Evolutionary conservation across 306 rosid genomes (phyloP).

Genomic region (Fragaria vesca): DNA sequence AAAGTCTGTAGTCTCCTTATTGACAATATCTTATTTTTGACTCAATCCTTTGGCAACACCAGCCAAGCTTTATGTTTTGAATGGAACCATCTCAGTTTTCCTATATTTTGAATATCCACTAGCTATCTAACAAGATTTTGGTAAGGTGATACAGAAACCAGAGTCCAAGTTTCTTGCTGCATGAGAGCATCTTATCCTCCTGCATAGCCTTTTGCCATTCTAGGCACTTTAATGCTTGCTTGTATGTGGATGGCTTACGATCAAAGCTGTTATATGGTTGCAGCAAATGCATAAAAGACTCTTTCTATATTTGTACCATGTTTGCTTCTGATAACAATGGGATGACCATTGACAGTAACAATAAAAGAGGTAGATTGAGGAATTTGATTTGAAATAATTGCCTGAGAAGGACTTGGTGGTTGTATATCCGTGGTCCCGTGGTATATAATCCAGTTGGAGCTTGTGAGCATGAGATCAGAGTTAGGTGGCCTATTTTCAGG

Average conservation of each 20-base stretch:
- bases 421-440: background rate
- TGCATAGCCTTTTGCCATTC: background rate
- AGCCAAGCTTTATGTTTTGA: background rate
- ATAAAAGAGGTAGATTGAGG: background rate
- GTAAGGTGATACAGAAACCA: background rate
- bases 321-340: background rate
- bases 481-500: background rate
- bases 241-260: background rate
- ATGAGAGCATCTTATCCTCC: background rate
- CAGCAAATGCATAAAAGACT: background rate
- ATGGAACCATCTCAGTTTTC: too few relatives aligned
- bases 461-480: background rate
- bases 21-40: background rate
- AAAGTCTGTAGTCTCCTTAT: background rate
- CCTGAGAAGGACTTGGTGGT: background rate
- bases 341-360: background rate
- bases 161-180: background rate
- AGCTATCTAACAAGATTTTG: background rate
- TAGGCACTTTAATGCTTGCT: background rate
- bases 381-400: background rate
- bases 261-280: background rate
- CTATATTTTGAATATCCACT: background rate
- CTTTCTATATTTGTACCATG: too few relatives aligned
- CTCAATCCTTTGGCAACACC: background rate
- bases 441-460: background rate